phyloP scores from a whole-genome alignment of 2,329 filamentous ascomycete genomes.

The Epichloe sylvatica region DNA sequence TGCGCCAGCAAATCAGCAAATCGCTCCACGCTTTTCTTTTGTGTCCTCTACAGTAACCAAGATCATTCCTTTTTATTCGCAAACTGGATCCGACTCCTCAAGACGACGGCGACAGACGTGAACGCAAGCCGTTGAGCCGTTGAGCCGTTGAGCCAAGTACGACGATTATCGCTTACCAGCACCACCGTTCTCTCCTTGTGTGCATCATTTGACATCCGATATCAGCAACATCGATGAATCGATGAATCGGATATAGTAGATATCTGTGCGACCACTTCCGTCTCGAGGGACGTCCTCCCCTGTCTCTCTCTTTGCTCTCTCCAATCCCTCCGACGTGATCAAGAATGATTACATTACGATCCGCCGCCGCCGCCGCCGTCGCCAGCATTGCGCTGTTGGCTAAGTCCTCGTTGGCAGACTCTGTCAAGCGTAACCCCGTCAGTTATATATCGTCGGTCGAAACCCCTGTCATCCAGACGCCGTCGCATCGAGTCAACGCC shows the following conservation, averaged over 20 bases:
- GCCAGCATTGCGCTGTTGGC: conserved; percentile 12
- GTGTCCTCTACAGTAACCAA: not conserved
- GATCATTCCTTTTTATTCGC: too few relatives aligned
- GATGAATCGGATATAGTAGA: conserved; percentile 1
- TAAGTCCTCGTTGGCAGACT: conserved; percentile 38
- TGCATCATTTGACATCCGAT: not conserved
- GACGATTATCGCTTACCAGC: not conserved
- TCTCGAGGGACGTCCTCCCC: conserved; percentile 1
- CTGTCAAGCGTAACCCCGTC: conserved; percentile 62
- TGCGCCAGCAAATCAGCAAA: not conserved
- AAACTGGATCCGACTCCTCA: too few relatives aligned
- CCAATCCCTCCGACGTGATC: not conserved
- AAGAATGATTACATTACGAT: conserved; percentile 15
- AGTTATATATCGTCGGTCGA: conserved; percentile 59
- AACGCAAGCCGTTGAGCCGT: too few relatives aligned
- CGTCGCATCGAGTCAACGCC: conserved; percentile 64
- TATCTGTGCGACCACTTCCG: conserved; percentile 1
- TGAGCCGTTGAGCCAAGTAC: too few relatives aligned
- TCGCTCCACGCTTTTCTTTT: not conserved
- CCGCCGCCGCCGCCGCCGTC: conserved; percentile 11
- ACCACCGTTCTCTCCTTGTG: not conserved
- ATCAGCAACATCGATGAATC: not conserved
- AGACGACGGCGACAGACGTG: too few relatives aligned
- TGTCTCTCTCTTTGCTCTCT: not conserved
- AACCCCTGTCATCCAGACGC: conserved; percentile 62